Evolutionary conservation across 805 yeast species (phyloP), one percentile per base, ranked within the genome.

Genomic region (Metschnikowia santaceciliae): DNA sequence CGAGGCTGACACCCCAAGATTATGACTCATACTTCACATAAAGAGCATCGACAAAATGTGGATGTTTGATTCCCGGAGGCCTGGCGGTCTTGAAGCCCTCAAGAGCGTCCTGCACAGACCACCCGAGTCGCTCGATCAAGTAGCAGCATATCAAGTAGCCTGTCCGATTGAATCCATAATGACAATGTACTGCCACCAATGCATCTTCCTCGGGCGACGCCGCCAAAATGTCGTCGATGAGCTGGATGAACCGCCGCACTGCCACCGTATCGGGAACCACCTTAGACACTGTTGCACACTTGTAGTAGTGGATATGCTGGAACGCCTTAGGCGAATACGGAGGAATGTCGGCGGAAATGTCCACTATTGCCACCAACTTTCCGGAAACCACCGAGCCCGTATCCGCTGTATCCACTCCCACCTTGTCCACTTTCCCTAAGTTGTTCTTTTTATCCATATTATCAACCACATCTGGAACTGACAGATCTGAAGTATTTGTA

Each of bases 121-220:
- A 80, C 0, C 82, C 82, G 32, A 80, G 64, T 47, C 68, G 70
- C 59, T 84, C 89, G 22, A 87, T 75, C 59, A 86, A 68, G 61
- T 82, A 87, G 60, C 87, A 80, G 61, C 88, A 83, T 17, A 86
- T 80, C 46, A 87, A 72, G 58, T 81, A 86, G 2, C 94, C 92
- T 0, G 92, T 86, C 50, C 92, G 70, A 63, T 86, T 86, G 67
- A 86, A 88, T 5, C 92, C 94, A 61, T 86, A 86, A 63, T 86
- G 94, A 62, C 94, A 86, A 64, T 87, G 94, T 6, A 87, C 86
- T 0, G 79, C 89, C 6, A 84, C 68, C 23, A 74, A 66, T 4
- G 79, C 79, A 15, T 58, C 49, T 19, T 56, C 57, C 15, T 50
- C 57, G 4, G 53, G 52, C 5, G 59, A 39, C 6, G 55, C 53